Evolutionary conservation across 2,329 filamentous ascomycete species (phyloP), one percentile per base, ranked within the genome.

Genomic region (Colletotrichum tanaceti): DNA sequence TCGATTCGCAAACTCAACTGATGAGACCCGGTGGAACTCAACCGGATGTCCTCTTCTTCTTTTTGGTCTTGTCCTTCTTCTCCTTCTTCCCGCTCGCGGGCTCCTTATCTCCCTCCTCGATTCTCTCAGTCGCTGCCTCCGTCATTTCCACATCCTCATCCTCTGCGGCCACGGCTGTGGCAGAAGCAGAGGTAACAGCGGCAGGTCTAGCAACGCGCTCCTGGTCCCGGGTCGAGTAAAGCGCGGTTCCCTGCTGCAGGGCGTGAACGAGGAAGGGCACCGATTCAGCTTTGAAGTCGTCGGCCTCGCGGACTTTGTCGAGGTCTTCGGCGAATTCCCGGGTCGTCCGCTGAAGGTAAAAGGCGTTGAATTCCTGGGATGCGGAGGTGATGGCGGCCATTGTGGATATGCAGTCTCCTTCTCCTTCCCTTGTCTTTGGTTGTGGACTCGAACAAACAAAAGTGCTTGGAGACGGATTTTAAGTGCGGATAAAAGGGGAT

Each of bases 281-380:
- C 4, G 87, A 86, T 59, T 89, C 88, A 67, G 82, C 82, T 75
- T 88, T 89, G 80, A 93, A 94, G 78, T 94, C 92, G 73, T 89
- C 87, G 11, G 91, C 90, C 9, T 74, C 78, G 71, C 91, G 87
- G 70, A 93, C 83, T 77, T 89, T 88, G 79, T 93, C 89, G 44
- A 94, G 84, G 76, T 94, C 92, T 72, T 93, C 90, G 14, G 89
- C 88, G 64, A 94, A 89, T 76, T 94, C 91, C 58, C 84, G 82
- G 0, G 91, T 92, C 6, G 89, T 82, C 68, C 87, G 88, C 73
- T 91, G 88, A 54, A 94, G 85, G 77, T 93, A 93, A 76, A 88
- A 90, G 11, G 88, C 82, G 10, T 85, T 82, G 78, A 93, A 93
- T 28, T 82, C 80, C 52, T 68, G 57, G 3, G 55, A 58, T 14